Base-by-base conservation (phyloP, 805 yeast genomes). In the Starmerella apis region DNA sequence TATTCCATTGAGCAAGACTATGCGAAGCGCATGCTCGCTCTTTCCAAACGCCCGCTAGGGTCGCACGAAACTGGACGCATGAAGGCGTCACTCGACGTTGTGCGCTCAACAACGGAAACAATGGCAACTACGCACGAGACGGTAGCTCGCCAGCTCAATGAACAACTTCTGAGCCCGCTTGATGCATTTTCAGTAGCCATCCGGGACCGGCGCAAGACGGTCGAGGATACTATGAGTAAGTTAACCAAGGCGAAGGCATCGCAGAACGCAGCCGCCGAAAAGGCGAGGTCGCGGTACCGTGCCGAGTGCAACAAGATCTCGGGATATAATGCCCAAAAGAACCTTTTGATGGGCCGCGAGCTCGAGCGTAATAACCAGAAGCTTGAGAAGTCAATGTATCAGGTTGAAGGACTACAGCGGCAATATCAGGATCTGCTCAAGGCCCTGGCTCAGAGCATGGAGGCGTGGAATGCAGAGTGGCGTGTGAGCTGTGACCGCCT, bases 401-500 rank as follows among this genome's bases (percentile, higher is more conserved):
- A 73, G 11, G 65, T 73, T 69, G 65, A 61, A 62, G 23, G 63
- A 58, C 31, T 66, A 65, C 47, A 75, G 77, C 67, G 77, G 3
- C 80, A 79, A 43, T 86, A 83, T 61, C 81, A 76, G 60, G 65
- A 71, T 5, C 68, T 78, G 1, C 70, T 80, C 28, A 68, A 72
- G 16, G 73, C 72, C 18, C 74, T 76, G 55, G 75, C 77, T 18
- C 79, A 79, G 38, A 62, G 79, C 18, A 73, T 76, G 53, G 82
- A 80, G 32, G 64, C 73, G 2, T 86, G 86, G 81, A 73, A 76
- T 49, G 66, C 76, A 27, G 87, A 85, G 57, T 86, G 95, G 95
- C 70, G 72, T 51, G 61, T 70, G 4, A 72, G 83, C 0, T 74
- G 85, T 41, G 77, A 73, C 55, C 75, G 74, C 54, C 70, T 81